phyloP scores from a whole-genome alignment of 2,329 filamentous ascomycete genomes.

The Fusarium pseudoanthophilum region DNA sequence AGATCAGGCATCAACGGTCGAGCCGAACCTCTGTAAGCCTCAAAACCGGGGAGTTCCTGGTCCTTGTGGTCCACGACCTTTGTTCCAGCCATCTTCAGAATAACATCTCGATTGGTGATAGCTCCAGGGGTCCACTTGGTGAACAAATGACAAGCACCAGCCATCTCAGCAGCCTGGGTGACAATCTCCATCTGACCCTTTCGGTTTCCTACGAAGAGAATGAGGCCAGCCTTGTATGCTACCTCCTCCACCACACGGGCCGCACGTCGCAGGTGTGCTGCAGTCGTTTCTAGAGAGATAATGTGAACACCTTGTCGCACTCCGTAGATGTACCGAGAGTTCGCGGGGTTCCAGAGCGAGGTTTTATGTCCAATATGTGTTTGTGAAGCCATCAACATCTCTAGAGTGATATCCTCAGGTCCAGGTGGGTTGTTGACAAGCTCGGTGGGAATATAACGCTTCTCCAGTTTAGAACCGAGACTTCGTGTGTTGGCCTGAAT shows the following conservation, averaged over 20 bases:
- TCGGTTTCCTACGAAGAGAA: conserved; percentile 91
- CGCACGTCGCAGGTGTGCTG: conserved; percentile 88
- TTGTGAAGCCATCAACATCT: conserved; percentile 88
- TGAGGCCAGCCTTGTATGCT: conserved; percentile 80
- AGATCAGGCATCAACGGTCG: conserved; percentile 84
- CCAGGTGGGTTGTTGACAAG: conserved; percentile 78
- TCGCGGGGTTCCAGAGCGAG: conserved; percentile 92
- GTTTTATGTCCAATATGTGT: conserved; percentile 91
- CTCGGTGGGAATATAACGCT: conserved; percentile 72
- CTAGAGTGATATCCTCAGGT: conserved; percentile 85
- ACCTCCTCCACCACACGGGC: conserved; percentile 93
- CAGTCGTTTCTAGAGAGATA: conserved; percentile 89
- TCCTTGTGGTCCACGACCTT: conserved; percentile 85
- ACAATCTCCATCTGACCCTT: conserved; percentile 83
- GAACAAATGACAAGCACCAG: conserved; percentile 87
- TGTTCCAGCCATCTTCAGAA: conserved; percentile 75
- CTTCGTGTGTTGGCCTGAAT: conserved; percentile 56
- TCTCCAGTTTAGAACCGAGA: conserved; percentile 61
- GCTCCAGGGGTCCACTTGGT: conserved; percentile 91
- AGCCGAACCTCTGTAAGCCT: conserved; percentile 70
- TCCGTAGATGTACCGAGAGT: conserved; percentile 94
- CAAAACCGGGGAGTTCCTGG: conserved; percentile 67
- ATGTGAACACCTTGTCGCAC: conserved; percentile 90
- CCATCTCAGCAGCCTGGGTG: conserved; percentile 80
- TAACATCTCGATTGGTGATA: conserved; percentile 93